A percentile compares a stretch with the other conserved stretches of the same genome.
phyloP scores from a whole-genome alignment of 2,329 filamentous ascomycete species.

The Stagonosporopsis rhizophila region DNA sequence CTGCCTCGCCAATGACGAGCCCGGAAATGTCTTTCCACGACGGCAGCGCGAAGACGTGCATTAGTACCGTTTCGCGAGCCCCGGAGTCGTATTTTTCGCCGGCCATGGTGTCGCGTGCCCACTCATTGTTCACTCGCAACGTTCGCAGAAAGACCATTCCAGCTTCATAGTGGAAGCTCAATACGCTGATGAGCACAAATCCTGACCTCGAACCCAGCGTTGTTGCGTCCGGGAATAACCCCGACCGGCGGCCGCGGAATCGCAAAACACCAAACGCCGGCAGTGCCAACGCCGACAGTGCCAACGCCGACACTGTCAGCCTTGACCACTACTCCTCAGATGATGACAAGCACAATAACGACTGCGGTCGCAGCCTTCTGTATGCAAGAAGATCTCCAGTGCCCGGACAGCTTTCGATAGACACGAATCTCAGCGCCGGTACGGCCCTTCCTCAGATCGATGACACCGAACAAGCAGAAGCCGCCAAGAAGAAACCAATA shows the following conservation, averaged over 20 bases:
- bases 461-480: constrained; percentile 33
- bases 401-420: constrained; percentile 26
- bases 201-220: constrained; percentile 8
- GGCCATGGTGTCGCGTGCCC: constrained; percentile 2
- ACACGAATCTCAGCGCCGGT: constrained; percentile 30
- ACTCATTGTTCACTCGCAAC: neutral
- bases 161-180: constrained; percentile 6
- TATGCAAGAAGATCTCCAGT: neutral
- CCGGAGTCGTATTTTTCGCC: constrained; percentile 3
- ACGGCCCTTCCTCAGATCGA: constrained; percentile 26
- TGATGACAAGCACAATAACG: constrained; percentile 4
- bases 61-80: constrained; percentile 4
- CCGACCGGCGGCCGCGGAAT: neutral
- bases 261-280: neutral
- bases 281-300: constrained; percentile 2
- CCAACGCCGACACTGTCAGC: neutral
- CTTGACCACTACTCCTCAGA: neutral
- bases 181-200: constrained; percentile 12
- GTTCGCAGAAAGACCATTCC: neutral
- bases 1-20: constrained; percentile 2
- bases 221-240: constrained; percentile 13
- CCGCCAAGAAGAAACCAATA: constrained; percentile 57
- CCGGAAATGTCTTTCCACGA: constrained; percentile 5
- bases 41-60: neutral
- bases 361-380: neutral